Percentiles rank a stretch among this genome's conserved stretches.
Evolutionary conservation across 306 rosid species (phyloP).

Genomic region (Prunus davidiana): DNA sequence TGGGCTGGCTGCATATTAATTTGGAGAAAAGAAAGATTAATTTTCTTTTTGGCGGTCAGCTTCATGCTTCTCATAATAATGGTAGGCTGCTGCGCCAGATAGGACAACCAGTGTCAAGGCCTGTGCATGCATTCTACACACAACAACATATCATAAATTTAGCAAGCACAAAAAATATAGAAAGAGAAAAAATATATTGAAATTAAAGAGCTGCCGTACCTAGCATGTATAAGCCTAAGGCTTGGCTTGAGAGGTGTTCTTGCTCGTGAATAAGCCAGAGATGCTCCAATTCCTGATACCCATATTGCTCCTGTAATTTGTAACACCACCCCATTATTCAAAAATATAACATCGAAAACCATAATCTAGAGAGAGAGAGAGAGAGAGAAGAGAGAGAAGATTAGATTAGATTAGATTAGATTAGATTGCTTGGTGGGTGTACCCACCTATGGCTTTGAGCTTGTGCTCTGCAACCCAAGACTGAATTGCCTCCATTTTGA

Average conservation of each 20-base stretch:
- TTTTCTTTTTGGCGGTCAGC: neutral
- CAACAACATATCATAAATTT: neutral
- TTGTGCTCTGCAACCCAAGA: conserved; percentile 78
- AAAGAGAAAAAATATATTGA: too few species aligned
- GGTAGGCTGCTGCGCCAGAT: conserved; percentile 74
- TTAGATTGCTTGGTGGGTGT: neutral
- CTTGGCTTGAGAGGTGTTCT: conserved; percentile 72
- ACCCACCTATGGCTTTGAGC: conserved; percentile 68
- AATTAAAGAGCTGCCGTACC: conserved; percentile 16
- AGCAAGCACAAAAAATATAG: too few species aligned
- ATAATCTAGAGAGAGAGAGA: neutral
- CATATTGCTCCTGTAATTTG: conserved; percentile 52
- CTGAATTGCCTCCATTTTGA: conserved; percentile 61
- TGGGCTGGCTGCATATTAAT: neutral
- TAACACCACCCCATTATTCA: neutral
- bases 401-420: neutral
- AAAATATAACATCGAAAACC: too few species aligned
- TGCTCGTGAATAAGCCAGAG: conserved; percentile 48
- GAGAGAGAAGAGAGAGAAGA: too few species aligned
- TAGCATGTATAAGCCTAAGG: conserved; percentile 85
- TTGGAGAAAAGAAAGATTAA: conserved; percentile 12
- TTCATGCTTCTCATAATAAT: conserved; percentile 50
- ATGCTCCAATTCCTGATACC: conserved; percentile 79
- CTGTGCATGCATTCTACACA: conserved; percentile 77
- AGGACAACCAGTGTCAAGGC: conserved; percentile 79